Base-by-base conservation (phyloP, 257 asterid genomes). In the Lycium barbarum region DNA sequence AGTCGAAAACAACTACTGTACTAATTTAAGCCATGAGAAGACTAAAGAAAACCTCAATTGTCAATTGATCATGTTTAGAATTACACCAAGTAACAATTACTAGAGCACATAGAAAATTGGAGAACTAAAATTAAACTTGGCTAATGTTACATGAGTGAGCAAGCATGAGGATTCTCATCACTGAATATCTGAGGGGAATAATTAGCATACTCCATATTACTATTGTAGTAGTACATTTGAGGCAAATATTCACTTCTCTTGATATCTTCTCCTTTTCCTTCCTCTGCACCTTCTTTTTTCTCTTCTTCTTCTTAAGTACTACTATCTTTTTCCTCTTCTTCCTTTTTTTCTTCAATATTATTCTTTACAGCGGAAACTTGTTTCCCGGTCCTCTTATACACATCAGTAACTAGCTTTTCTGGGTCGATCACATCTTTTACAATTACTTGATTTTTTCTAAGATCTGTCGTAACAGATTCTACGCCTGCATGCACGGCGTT, bases 121-220 rank as follows among this genome's bases (percentile, higher is more conserved):
- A 26, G 33, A 26, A 26, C 33, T 26, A 49, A 63, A 26, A 26
- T 4, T 22, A 22, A 74, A 15, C 33, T 26, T 26, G 33, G 33
- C 33, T 26, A 26, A 26, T 26, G 33, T 91, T 87, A 95, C 98
- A 93, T 92, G 43, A 94, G 81, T 73, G 84, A 79, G 89, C 98
- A 95, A 76, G 99, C 99, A 84, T 95, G 85, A 1, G 99, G 97
- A 79, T 95, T 95, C 84, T 94, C 98, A 26, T 26, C 33, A 26
- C 33, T 26, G 33, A 26, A 26, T 26, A 26, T 26, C 33, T 26
- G 33, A 26, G 97, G 97, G 11, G 95, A 91, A 85, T 93, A 89
- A 49, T 74, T 49, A 53, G 94, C 81, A 15, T 88, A 84, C 68
- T 93, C 99, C 91, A 89, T 51, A 10, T 76, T 76, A 33, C 33